Conservation (phyloP, 2,329 filamentous ascomycete species). For the Alternaria sp. region DNA sequence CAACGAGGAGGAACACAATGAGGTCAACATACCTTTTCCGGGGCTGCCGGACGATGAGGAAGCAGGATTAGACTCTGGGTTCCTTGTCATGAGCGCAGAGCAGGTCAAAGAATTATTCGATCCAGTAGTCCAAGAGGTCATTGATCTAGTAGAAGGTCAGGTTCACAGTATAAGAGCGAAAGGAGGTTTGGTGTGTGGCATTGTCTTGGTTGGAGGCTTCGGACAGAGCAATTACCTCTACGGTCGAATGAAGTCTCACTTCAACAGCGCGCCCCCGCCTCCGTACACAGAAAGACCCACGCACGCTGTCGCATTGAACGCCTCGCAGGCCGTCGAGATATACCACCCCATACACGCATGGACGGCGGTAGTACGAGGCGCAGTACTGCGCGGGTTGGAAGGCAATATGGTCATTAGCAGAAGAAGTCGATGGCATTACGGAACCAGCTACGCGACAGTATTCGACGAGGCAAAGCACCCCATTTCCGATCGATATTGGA, state of each 20-base stretch:
- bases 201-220: slow-evolving; percentile 83
- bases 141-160: slow-evolving; percentile 55
- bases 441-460: slow-evolving; percentile 81
- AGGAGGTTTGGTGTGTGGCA: slow-evolving; percentile 63
- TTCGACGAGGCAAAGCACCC: slow-evolving; percentile 80
- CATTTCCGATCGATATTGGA: slow-evolving; percentile 79
- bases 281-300: slow-evolving; percentile 74
- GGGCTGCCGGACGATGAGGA: slow-evolving; percentile 79
- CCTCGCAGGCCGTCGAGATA: slow-evolving; percentile 72
- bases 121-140: slow-evolving; percentile 70
- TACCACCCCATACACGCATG: slow-evolving; percentile 85
- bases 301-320: slow-evolving; percentile 63
- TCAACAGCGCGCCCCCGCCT: slow-evolving; percentile 62
- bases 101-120: slow-evolving; percentile 79
- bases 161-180: slow-evolving; percentile 52
- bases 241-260: slow-evolving; percentile 73
- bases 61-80: slow-evolving; percentile 76
- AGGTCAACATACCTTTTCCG: slow-evolving; percentile 81
- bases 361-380: slow-evolving; percentile 81
- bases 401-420: slow-evolving; percentile 81
- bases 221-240: slow-evolving; percentile 80
- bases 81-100: slow-evolving; percentile 73
- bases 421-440: slow-evolving; percentile 78
- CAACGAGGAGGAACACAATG: slow-evolving; percentile 77
- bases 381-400: slow-evolving; percentile 76